These are phyloP conservation scores for Penicillium sp. DNA, from an alignment of 2,329 filamentous ascomycete genomes.

Conservation along the genomic window DNA sequence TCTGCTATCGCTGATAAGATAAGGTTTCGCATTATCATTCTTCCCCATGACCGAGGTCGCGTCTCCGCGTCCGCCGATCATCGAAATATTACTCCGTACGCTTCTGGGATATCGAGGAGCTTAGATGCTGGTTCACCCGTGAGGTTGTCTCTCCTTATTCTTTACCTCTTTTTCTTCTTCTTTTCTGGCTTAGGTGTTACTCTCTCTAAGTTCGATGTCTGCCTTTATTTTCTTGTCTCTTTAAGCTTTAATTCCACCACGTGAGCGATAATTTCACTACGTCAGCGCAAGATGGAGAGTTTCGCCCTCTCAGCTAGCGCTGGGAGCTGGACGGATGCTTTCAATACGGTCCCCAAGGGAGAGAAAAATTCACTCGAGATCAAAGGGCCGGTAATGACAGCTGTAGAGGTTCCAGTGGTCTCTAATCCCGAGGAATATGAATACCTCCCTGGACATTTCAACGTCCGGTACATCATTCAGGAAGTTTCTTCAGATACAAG, in stretches of 20 bases:
- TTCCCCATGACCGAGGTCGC: not conserved
- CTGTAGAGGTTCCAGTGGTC: conserved; percentile 39
- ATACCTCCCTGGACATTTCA: conserved; percentile 46
- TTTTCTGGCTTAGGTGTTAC: not conserved
- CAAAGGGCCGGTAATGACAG: conserved; percentile 15
- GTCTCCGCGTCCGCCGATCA: conserved; percentile 17
- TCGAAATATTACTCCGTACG: conserved; percentile 22
- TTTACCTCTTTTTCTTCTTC: conserved; percentile 14
- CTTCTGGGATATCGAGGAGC: conserved; percentile 11
- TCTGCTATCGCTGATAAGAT: conserved; percentile 27
- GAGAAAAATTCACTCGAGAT: not conserved
- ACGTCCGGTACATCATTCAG: conserved; percentile 36
- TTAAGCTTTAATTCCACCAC: not conserved
- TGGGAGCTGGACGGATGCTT: not conserved
- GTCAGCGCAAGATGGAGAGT: not conserved
- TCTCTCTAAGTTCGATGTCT: not conserved
- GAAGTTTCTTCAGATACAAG: conserved; percentile 28
- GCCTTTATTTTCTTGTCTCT: not conserved
- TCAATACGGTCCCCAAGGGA: not conserved
- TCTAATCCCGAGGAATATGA: conserved; percentile 42
- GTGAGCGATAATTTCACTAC: not conserved
- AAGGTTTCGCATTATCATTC: conserved; percentile 18
- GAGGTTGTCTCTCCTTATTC: conserved; percentile 11
- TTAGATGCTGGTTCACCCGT: not conserved
- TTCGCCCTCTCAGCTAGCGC: not conserved